Evolutionary conservation across 2,329 filamentous ascomycete species (phyloP), one percentile per base, ranked within the genome.

Genomic region (Microascus cirrosus): DNA sequence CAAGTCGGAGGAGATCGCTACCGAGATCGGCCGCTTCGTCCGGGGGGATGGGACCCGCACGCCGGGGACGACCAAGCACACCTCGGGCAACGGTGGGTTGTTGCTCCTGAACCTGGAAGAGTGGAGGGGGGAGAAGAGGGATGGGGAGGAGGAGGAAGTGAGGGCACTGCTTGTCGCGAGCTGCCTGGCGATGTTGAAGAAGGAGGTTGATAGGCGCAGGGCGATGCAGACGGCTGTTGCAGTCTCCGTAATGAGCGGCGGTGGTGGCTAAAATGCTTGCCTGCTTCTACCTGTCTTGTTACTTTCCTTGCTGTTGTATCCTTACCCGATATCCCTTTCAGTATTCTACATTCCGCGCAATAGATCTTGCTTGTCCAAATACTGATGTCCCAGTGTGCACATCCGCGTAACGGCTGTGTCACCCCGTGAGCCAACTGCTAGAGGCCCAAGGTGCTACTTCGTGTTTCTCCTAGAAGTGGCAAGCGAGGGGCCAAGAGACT

Each of bases 141-240:
- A 64, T 7, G 62, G 57, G 2, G 63, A 64, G 54, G 68, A 79
- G 63, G 60, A 61, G 36, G 59, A 60, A 42, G 50, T 59, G 54
- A 55, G 55, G 63, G 70, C 74, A n/a, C 61, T 85, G 22, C 72
- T 79, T 11, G 73, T 85, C 20, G 75, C 77, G 51, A 84, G 79
- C 18, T 82, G 77, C 59, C 62, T 86, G 58, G 68, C 77, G 18
- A 84, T 87, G 82, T 66, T 86, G 62, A 86, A 86, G 76, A 82
- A 79, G 68, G 84, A 86, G 73, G 71, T 84, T 55, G 83, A 86
- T 66, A 71, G 83, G 50, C 71, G 80, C 61, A 72, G 80, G 59
- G 65, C 73, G 60, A 68, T 78, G 55, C 80, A 85, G 71, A 68
- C 75, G 52, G 73, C 75, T 59, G 68, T 74, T 3, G 73, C 82